Base-by-base conservation (phyloP, 768 basidiomycete genomes). In the Russula sp. region DNA sequence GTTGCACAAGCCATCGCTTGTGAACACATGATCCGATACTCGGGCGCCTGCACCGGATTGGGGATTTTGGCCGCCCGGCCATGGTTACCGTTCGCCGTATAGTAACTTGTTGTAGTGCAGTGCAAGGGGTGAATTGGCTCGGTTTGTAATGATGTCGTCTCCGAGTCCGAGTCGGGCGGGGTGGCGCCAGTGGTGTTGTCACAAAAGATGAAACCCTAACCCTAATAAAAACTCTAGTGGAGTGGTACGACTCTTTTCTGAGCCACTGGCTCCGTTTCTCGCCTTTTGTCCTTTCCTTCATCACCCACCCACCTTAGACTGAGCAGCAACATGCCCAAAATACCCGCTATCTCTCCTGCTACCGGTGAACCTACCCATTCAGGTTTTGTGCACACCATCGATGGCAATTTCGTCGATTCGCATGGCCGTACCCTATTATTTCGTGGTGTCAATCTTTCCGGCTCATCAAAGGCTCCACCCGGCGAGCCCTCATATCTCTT, bases 371-470 rank as follows among this genome's bases (percentile, higher is more conserved):
- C 80, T 4, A 77, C 79, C 0, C 68, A 78, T 0, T 68, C 79
- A 1, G 75, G 80, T 62, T 88, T 78, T 71, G 76, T 89, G 55
- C 88, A 87, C 75, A 91, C 90, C 34, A 73, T 82, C 16, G 76
- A 82, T 57, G 83, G 81, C 67, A 80, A 83, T 57, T 93, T 93
- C 69, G 83, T 91, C 70, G 91, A 93, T 74, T 79, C 79, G 58
- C 73, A 77, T 57, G 89, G 91, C 22, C 84, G 93, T 51, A 87
- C 88, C 0, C 74, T 96, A 20, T 77, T 98, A 16, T 79, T 99
- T 0, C 85, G 96, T 57, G 97, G 97, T n/a, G 90, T 98, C 49
- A 99, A 99, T 73, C 83, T 98, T 51, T 88, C 91, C 13, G 92
- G 92, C 8, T 86, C 92, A 1, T 84, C 88, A 52, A 99, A 99